Evolutionary conservation across 2,329 filamentous ascomycete genomes (phyloP).

Genomic region (Zasmidium cellare): DNA sequence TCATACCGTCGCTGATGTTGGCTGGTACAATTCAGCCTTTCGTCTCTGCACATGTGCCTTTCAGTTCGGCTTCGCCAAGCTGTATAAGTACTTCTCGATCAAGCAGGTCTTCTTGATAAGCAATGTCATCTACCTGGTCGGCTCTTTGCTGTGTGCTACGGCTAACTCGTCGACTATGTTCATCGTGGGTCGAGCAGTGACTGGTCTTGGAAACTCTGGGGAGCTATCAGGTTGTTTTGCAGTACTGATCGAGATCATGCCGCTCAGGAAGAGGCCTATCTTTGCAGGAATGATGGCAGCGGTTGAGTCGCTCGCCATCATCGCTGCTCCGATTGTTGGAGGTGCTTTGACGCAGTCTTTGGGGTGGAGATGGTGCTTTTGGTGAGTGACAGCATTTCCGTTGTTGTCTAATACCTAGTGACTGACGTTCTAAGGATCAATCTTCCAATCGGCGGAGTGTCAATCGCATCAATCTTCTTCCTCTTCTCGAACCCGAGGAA

Average conservation of each 20-base stretch:
- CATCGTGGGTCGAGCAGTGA: conserved; percentile 34
- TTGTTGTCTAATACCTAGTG: conserved; percentile 23
- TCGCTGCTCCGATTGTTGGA: conserved; percentile 36
- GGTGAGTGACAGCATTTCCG: not conserved
- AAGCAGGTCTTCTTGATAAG: conserved; percentile 30
- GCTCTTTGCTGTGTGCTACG: conserved; percentile 31
- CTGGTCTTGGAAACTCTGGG: conserved; percentile 30
- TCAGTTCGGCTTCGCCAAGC: conserved; percentile 30
- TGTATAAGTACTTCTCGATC: conserved; percentile 35
- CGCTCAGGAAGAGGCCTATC: conserved; percentile 31
- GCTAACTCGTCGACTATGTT: conserved; percentile 30
- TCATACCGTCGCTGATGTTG: conserved; percentile 45
- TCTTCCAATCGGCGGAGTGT: conserved; percentile 32
- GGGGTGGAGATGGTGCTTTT: conserved; percentile 39
- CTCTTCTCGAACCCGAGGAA: not conserved
- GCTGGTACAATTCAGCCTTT: conserved; percentile 39
- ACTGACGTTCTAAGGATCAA: conserved; percentile 27
- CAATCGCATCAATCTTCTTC: conserved; percentile 14
- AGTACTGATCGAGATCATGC: conserved; percentile 23
- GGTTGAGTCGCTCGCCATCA: conserved; percentile 29
- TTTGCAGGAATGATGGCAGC: conserved; percentile 27
- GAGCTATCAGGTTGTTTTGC: conserved; percentile 22
- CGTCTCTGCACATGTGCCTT: conserved; percentile 17
- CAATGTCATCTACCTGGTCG: conserved; percentile 28
- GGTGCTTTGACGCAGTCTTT: conserved; percentile 37